Percentiles rank a stretch among this genome's conserved stretches.
Evolutionary conservation across 2,329 filamentous ascomycete species (phyloP).

Genomic region (Colletotrichum gloeosporioides): DNA sequence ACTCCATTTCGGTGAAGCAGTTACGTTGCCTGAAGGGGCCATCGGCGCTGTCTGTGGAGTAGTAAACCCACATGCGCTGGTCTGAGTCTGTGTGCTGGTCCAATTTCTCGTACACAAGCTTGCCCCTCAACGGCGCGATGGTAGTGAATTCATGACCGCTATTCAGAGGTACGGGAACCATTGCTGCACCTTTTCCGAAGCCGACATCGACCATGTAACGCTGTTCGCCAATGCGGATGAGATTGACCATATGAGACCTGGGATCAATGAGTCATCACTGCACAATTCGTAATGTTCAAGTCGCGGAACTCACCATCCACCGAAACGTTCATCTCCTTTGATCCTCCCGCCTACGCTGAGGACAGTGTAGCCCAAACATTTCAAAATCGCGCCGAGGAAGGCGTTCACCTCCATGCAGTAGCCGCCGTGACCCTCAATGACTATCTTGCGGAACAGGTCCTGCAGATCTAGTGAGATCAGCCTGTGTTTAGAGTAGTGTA

Average conservation of each 20-base stretch:
- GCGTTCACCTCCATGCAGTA: conserved; percentile 59
- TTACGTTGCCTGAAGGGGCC: conserved; percentile 50
- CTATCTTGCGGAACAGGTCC: conserved; percentile 49
- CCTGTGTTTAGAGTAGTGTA: conserved; percentile 53
- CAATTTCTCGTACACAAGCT: conserved; percentile 42
- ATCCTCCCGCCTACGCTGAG: conserved; percentile 51
- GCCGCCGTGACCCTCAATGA: conserved; percentile 50
- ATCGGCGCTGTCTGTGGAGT: conserved; percentile 29
- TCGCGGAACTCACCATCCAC: conserved; percentile 23
- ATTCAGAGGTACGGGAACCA: conserved; percentile 36
- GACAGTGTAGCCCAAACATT: conserved; percentile 52
- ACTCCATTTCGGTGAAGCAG: conserved; percentile 56
- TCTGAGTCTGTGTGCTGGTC: conserved; percentile 34
- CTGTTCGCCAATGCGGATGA: conserved; percentile 56
- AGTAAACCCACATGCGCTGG: conserved; percentile 46
- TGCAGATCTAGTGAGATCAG: conserved; percentile 42
- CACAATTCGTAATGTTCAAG: neutral
- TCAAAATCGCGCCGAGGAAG: conserved; percentile 52
- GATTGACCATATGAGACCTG: conserved; percentile 65
- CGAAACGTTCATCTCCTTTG: conserved; percentile 23
- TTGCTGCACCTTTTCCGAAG: conserved; percentile 56
- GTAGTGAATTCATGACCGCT: conserved; percentile 33
- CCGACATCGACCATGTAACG: conserved; percentile 63
- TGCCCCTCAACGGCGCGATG: conserved; percentile 49
- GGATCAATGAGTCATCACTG: conserved; percentile 12